Conservation (phyloP, 139 green algal species). For the Zygnema circumcarinatum region DNA sequence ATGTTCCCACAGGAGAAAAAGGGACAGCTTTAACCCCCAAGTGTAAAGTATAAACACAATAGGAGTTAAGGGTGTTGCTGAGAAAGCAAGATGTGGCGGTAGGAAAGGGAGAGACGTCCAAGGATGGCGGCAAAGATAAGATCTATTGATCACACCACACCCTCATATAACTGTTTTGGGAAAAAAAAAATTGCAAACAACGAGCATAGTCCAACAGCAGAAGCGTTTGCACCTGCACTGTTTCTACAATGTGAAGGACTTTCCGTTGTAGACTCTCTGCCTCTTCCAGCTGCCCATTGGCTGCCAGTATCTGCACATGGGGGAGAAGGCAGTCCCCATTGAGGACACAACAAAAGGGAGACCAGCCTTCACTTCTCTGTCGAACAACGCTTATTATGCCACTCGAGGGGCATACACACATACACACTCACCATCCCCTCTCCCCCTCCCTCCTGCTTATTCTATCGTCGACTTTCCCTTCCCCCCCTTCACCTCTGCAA, state of each 20-base stretch:
- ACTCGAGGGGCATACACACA: too few relatives aligned
- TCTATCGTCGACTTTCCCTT: too few relatives aligned
- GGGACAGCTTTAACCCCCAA: too few relatives aligned
- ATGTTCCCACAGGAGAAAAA: neutral
- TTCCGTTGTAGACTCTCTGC: conserved; percentile 13
- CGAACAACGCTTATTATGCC: neutral
- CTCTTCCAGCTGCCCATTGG: neutral
- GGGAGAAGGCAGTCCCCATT: neutral
- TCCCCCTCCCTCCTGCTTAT: too few relatives aligned
- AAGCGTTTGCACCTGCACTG: conserved; percentile 6
- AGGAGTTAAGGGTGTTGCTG: neutral
- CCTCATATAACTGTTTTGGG: too few relatives aligned
- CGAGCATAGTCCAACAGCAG: too few relatives aligned
- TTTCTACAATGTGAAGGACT: conserved; percentile 29
- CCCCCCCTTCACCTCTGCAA: conserved; percentile 25
- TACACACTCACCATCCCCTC: too few relatives aligned
- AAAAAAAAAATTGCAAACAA: too few relatives aligned
- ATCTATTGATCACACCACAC: too few relatives aligned
- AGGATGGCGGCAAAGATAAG: neutral
- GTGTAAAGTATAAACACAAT: neutral
- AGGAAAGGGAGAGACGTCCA: neutral
- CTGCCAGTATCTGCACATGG: conserved; percentile 14
- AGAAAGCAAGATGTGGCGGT: neutral
- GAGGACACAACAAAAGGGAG: neutral
- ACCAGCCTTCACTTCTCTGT: neutral